Evolutionary conservation across 805 yeast species (phyloP), one percentile per base, ranked within the genome.

Genomic region (Candida sonorensis): DNA sequence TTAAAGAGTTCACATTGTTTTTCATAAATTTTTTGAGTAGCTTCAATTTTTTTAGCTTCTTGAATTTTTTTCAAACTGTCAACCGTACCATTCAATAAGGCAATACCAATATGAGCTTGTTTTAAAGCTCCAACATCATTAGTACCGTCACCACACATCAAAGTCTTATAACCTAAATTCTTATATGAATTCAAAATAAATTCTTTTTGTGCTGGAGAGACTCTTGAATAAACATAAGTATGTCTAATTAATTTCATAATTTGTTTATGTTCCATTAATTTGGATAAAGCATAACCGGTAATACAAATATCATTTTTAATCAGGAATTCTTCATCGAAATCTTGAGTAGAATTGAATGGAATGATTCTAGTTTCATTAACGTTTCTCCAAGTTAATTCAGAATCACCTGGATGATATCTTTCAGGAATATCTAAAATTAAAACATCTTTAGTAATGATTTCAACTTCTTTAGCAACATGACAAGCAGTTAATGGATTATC

Each of bases 131-230:
- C 98, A 31, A 92, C 98, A 67, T 92, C 98, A 55, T 92, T 92
- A n/a, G 98, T 92, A 62, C 98, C 98, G 63, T 92, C 98, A 69
- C 98, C 98, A 63, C 98, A 92, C 98, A 92, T 92, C 49, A 92
- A 71, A 16, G 97, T 92, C 53, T 76, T 81, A 62, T 90, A 92
- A 17, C 96, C 96, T 56, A 85, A 71, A 41, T 76, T 79, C 59
- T 90, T 92, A 57, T 85, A 73, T 23, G 87, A 73, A 40, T 77
- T 80, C 50, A 92, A 68, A 48, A 92, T 78, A 45, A 81, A 86
- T 61, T 92, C 98, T 63, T 92, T 92, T 64, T 92, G 98, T 17
- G 81, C 53, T 25, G 98, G 98, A 6, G 97, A 90, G 20, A 92
- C 97, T 64, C 98, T 81, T 27, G 98, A 97, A 54, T 85, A 92